phyloP scores from a whole-genome alignment of 495 filamentous ascomycete genomes.

The Schizothecium vesticola region DNA sequence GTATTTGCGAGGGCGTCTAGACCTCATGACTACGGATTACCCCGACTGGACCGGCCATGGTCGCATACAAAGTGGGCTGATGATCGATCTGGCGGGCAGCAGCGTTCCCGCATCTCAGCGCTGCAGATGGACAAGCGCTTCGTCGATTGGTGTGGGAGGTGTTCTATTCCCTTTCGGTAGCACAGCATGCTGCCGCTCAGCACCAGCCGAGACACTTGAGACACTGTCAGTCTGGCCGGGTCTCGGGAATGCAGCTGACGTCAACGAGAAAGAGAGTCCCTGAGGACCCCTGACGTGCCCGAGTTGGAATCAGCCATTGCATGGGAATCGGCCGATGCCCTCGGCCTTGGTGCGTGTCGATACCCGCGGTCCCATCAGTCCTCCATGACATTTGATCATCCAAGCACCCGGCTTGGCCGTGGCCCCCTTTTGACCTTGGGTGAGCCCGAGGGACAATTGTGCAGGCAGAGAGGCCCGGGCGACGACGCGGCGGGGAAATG shows the following conservation, averaged over 20 bases:
- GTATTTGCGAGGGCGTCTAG: not conserved
- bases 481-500: not conserved
- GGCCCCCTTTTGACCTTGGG: not conserved
- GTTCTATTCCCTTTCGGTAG: not conserved
- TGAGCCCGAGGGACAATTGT: too few relatives aligned
- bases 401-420: not conserved
- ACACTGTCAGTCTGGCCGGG: not conserved
- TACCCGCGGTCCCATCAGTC: not conserved
- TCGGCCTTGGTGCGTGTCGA: not conserved
- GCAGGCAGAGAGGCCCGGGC: not conserved
- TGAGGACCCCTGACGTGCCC: not conserved
- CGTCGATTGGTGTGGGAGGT: not conserved
- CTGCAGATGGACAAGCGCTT: not conserved
- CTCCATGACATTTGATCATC: not conserved
- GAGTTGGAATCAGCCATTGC: not conserved
- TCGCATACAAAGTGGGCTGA: not conserved
- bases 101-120: not conserved
- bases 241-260: not conserved
- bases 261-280: not conserved
- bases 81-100: not conserved
- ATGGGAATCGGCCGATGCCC: not conserved
- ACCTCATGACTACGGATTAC: not conserved
- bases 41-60: not conserved
- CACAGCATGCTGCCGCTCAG: not conserved
- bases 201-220: not conserved